Evolutionary conservation across 2,329 filamentous ascomycete species (phyloP), one percentile per base, ranked within the genome.

Genomic region (Pyrenochaeta sp.): DNA sequence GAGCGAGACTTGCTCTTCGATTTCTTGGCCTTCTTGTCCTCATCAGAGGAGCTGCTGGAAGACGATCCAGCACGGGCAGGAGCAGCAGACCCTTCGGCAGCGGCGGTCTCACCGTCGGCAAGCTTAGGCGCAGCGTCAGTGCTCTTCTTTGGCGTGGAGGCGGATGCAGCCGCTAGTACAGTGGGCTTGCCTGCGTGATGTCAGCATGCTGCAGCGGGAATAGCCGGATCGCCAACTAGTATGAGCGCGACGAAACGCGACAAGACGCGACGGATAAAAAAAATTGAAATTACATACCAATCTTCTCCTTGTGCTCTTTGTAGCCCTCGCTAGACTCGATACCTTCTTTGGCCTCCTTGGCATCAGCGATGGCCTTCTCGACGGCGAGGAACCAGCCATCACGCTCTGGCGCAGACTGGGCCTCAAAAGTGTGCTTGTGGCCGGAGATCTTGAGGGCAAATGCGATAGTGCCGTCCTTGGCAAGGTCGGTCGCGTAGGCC

Each of bases 341-440:
- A 50, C 84, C 84, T 62, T 90, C 83, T 71, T 88, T 89, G 53
- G 90, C 81, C 68, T 89, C 89, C 85, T 95, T 96, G 71, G 92
- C 93, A 81, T 96, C 92, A 12, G 54, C 50, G 48, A 64, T 56
- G 48, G 61, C 58, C 54, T 55, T 54, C 45, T 87, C 84, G 47
- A 90, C 85, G 83, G 93, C 90, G 59, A 87, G 81, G 69, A 96
- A 86, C 95, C 95, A 98, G 84, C 90, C 91, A 78, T 97, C 92
- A 74, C 94, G 92, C 81, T 97, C 92, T 54, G 86, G 81, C 43
- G 85, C 69, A n/a, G 17, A 58, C 47, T 54, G 72, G 52, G 94
- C 91, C 86, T 97, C 94, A 85, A 99, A 97, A 56, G 85, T 85
- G 85, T 97, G 92, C 87, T 97, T 96, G 81, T 96, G 89, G 67